Evolutionary conservation across 495 filamentous ascomycete species (phyloP).

Genomic region (Chaetomium cochliodes): DNA sequence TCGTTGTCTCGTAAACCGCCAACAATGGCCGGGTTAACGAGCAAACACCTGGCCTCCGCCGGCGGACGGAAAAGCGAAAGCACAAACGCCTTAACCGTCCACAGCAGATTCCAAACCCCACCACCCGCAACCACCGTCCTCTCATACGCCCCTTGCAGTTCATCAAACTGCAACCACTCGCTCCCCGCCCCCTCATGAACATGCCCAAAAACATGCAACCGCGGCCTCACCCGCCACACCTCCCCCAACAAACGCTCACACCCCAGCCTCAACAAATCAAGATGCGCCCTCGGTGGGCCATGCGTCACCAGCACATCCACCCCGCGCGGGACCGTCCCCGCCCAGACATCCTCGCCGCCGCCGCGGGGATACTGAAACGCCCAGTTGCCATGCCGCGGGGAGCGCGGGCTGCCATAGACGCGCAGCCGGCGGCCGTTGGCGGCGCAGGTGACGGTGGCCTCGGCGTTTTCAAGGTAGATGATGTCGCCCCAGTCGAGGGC

Average conservation of each 20-base stretch:
- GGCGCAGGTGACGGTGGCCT: slow-evolving; percentile 31
- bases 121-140: slow-evolving; percentile 24
- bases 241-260: slow-evolving; percentile 67
- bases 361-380: slow-evolving; percentile 32
- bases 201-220: slow-evolving; percentile 75
- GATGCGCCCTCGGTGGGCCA: slow-evolving; percentile 62
- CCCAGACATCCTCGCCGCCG: slow-evolving; percentile 27
- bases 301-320: slow-evolving; percentile 77
- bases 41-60: slow-evolving; percentile 19
- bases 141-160: slow-evolving; percentile 29
- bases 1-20: slow-evolving; percentile 23
- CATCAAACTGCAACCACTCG: slow-evolving; percentile 34
- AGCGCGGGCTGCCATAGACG: slow-evolving; percentile 44
- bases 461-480: slow-evolving; percentile 46
- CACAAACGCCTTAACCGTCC: slow-evolving; percentile 6
- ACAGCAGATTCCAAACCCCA: slow-evolving; percentile 27
- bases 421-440: slow-evolving; percentile 36
- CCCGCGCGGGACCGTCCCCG: slow-evolving; percentile 50
- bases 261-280: slow-evolving; percentile 59
- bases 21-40: slow-evolving; percentile 23
- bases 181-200: slow-evolving; percentile 58
- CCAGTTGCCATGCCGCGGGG: slow-evolving; percentile 35
- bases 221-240: slow-evolving; percentile 63
- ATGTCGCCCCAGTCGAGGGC: slow-evolving; percentile 47
- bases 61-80: not conserved